Conservation (phyloP, 768 basidiomycete species). For the Boletus patriciae region DNA sequence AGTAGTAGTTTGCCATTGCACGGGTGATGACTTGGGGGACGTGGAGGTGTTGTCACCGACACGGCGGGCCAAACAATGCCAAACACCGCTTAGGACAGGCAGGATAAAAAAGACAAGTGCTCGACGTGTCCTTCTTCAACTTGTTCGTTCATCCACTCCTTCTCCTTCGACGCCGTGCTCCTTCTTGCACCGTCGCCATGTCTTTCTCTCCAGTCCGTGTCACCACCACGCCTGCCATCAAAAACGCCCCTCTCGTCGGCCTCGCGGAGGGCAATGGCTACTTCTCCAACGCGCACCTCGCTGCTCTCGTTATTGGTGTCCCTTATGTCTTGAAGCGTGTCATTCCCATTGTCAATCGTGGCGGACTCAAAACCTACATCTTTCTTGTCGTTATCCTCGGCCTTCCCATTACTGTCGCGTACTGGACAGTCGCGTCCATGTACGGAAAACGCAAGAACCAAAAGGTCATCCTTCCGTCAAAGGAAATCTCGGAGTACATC, state of each 20-base stretch:
- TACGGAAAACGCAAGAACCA: constrained; percentile 82
- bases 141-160: constrained; percentile 19
- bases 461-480: constrained; percentile 81
- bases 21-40: neutral
- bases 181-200: constrained; percentile 31
- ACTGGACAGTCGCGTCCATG: constrained; percentile 87
- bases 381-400: constrained; percentile 76
- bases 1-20: constrained; percentile 38
- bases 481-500: constrained; percentile 87
- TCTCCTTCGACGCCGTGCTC: constrained; percentile 11
- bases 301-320: constrained; percentile 69
- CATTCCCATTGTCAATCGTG: constrained; percentile 78
- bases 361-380: constrained; percentile 83
- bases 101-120: constrained; percentile 20
- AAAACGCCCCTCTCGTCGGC: constrained; percentile 80
- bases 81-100: constrained; percentile 14
- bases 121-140: constrained; percentile 1
- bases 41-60: neutral
- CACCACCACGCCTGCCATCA: constrained; percentile 75
- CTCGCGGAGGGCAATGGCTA: constrained; percentile 84
- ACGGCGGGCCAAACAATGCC: constrained; percentile 11
- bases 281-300: constrained; percentile 82
- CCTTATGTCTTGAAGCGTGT: constrained; percentile 84
- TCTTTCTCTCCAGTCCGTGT: constrained; percentile 51
- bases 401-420: constrained; percentile 73